phyloP scores from a whole-genome alignment of 176 grass and related monocot genomes.

The Oryza nivara region DNA sequence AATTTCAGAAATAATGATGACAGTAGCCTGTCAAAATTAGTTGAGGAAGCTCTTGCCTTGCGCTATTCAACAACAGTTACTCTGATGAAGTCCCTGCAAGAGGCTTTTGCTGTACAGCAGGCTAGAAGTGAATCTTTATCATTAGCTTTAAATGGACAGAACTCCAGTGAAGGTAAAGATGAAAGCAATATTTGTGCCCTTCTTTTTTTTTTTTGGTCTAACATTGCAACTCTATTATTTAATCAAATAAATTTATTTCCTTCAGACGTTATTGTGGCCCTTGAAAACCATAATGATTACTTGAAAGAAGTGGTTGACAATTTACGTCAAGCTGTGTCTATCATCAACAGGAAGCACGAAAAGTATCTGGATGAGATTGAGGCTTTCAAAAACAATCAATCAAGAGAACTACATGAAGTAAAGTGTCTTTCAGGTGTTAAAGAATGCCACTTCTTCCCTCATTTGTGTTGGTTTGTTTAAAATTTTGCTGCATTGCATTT shows the following conservation, averaged over 20 bases:
- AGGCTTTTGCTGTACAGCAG: conserved; percentile 59
- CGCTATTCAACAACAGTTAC: conserved; percentile 64
- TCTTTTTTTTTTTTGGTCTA: background rate
- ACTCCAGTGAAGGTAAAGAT: conserved; percentile 72
- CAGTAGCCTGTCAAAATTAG: conserved; percentile 49
- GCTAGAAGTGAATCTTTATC: conserved; percentile 74
- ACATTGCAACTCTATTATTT: background rate
- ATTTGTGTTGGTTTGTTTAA: conserved; percentile 16
- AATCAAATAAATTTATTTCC: conserved; percentile 30
- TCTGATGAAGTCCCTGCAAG: conserved; percentile 81
- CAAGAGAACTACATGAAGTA: conserved; percentile 72
- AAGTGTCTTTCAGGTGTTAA: conserved; percentile 77
- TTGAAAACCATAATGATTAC: conserved; percentile 77
- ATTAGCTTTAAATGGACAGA: conserved; percentile 59
- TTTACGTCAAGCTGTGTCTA: conserved; percentile 60
- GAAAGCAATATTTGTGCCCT: background rate
- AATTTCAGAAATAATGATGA: conserved; percentile 38
- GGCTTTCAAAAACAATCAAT: conserved; percentile 58
- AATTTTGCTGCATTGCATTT: conserved; percentile 12
- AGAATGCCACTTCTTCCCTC: conserved; percentile 32
- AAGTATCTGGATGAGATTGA: conserved; percentile 74
- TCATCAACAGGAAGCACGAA: conserved; percentile 72
- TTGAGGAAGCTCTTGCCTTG: conserved; percentile 75
- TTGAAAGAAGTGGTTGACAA: conserved; percentile 71
- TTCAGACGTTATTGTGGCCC: conserved; percentile 76